Evolutionary conservation across 805 yeast genomes (phyloP).

Genomic region (Wickerhamiella hasegawae): DNA sequence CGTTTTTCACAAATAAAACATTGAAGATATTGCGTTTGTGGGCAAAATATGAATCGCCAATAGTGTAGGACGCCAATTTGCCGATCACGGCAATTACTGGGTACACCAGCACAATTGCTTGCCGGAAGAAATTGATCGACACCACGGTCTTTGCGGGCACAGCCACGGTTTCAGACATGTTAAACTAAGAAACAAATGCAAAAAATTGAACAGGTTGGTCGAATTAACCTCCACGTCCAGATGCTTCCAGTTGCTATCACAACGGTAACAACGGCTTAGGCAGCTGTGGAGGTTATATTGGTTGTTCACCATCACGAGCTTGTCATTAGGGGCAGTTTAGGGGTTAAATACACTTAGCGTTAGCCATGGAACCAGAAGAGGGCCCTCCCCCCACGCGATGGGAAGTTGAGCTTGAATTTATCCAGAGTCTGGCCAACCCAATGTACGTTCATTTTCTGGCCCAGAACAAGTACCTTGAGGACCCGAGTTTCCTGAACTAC

Average conservation of each 20-base stretch:
- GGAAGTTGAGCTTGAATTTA: slow-evolving; percentile 87
- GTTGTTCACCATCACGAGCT: too few species aligned
- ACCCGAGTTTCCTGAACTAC: slow-evolving; percentile 57
- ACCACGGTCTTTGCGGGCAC: too few species aligned
- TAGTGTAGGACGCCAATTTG: slow-evolving; percentile 4
- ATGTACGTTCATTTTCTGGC: slow-evolving; percentile 78
- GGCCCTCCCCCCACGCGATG: slow-evolving; percentile 33
- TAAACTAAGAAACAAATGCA: too few species aligned
- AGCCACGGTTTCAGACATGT: too few species aligned
- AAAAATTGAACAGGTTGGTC: too few species aligned
- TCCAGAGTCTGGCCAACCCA: slow-evolving; percentile 79
- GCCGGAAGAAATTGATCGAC: background rate
- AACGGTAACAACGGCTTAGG: too few species aligned
- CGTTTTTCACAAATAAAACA: slow-evolving; percentile 62
- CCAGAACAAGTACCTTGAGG: slow-evolving; percentile 61
- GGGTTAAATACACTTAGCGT: background rate
- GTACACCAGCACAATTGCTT: slow-evolving; percentile 4
- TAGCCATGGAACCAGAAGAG: background rate
- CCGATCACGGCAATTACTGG: slow-evolving; percentile 8
- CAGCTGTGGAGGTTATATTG: too few species aligned
- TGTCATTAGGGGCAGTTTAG: too few species aligned
- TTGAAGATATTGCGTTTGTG: slow-evolving; percentile 55
- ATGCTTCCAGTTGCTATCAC: too few species aligned
- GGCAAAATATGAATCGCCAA: slow-evolving; percentile 19
- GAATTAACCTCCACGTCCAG: too few species aligned